Base-by-base conservation (phyloP, 2,329 filamentous ascomycete genomes). In the Aspergillus viridinutans region DNA sequence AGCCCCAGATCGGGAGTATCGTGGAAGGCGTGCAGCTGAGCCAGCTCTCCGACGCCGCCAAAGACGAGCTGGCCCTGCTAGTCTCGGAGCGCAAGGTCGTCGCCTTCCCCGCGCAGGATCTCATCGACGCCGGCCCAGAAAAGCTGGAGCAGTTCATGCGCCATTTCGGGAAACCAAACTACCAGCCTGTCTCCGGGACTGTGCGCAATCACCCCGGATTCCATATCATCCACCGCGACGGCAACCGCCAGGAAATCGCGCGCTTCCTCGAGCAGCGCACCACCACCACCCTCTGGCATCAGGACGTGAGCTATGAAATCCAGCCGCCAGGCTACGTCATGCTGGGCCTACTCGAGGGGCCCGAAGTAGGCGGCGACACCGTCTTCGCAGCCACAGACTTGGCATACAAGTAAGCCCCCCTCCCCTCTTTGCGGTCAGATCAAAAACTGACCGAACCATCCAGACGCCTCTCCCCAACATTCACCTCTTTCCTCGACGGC, bases 41-140 rank as follows among this genome's bases (percentile, higher is more conserved):
- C 65, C 69, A 76, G 42, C 74, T 82, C 7, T 76, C 74, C 1
- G 73, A 78, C 45, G 68, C 74, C 6, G 77, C 77, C 49, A 80
- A 80, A 54, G 79, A 82, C 55, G 80, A 82, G 62, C 76, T 82
- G 10, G 80, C 79, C 1, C 83, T 87, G 23, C 85, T 88, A 61
- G 87, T 92, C 10, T 86, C 90, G 10, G 82, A 90, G 74, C 85
- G 88, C 58, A 80, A 79, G 52, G 77, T 81, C 17, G 73, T 80
- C 12, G 78, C 79, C 35, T 81, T 82, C 68, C 78, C 78, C n/a
- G 72, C 80, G 35, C 78, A 82, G 57, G 78, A 82, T 55, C 73
- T 81, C 50, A 75, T 79, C 26, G 73, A 78, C 57, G 73, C 73
- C 20, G 76, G 77, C 7, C 76, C 76, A 3, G 72, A 70, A 4